These are phyloP conservation scores for Cercospora canescens DNA, from an alignment of 2,329 filamentous ascomycete genomes.

Conservation along the genomic window DNA sequence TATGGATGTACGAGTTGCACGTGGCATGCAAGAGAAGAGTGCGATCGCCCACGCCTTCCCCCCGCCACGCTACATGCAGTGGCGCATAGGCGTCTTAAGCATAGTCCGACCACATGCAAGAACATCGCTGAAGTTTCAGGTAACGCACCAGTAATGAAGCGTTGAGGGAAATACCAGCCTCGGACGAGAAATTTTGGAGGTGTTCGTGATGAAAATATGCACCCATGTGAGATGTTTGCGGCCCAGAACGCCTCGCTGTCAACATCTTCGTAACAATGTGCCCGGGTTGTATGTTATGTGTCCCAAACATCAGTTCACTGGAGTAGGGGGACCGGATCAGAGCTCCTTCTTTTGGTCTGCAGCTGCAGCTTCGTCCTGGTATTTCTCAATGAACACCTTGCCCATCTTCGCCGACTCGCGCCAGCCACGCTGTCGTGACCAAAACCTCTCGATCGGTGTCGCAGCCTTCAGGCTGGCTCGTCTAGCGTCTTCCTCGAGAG, in stretches of 20 bases:
- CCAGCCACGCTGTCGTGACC: slow-evolving; percentile 52
- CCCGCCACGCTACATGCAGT: not conserved
- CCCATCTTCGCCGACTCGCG: slow-evolving; percentile 54
- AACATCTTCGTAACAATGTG: not conserved
- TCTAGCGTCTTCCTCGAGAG: slow-evolving; percentile 61
- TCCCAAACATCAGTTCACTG: not conserved
- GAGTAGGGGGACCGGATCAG: slow-evolving; percentile 5
- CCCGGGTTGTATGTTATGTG: not conserved
- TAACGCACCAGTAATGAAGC: not conserved
- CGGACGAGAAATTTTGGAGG: not conserved
- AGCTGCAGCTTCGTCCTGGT: slow-evolving; percentile 26
- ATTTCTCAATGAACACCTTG: slow-evolving; percentile 50
- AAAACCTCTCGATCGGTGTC: slow-evolving; percentile 53
- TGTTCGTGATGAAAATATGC: not conserved
- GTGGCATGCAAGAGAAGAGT: not conserved
- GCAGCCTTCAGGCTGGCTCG: slow-evolving; percentile 42
- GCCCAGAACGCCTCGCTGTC: slow-evolving; percentile 3
- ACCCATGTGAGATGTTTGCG: not conserved
- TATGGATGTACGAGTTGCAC: not conserved
- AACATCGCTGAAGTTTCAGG: not conserved
- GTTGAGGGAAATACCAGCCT: not conserved
- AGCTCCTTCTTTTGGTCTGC: slow-evolving; percentile 37
- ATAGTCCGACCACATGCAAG: slow-evolving; percentile 6
- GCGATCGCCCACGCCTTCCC: not conserved
- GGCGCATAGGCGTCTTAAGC: slow-evolving; percentile 8